A percentile compares a stretch with the other conserved stretches of the same genome.
These are phyloP conservation scores for Aspergillus floridensis DNA, from an alignment of 2,329 filamentous ascomycete species.

Conservation along the genomic window DNA sequence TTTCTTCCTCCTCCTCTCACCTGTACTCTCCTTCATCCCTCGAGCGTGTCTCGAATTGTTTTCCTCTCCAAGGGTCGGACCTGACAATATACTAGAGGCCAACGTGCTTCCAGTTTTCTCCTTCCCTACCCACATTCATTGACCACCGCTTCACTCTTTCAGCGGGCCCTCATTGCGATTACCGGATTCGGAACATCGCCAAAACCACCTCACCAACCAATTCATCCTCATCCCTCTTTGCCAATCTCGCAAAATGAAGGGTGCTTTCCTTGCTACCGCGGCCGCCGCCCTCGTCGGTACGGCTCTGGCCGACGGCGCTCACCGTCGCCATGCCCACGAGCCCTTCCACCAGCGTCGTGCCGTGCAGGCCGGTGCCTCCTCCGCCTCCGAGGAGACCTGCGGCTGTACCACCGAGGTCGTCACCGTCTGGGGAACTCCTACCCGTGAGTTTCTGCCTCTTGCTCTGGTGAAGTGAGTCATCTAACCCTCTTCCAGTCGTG, in stretches of 20 bases:
- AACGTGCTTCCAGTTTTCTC: neutral
- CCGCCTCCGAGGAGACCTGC: constrained; percentile 52
- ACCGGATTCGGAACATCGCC: constrained; percentile 12
- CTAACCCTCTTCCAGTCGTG: constrained; percentile 38
- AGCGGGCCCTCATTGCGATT: constrained; percentile 70
- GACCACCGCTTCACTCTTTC: constrained; percentile 58
- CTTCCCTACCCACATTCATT: constrained; percentile 11
- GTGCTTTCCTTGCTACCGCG: constrained; percentile 62
- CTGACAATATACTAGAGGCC: neutral
- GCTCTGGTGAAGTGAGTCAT: neutral
- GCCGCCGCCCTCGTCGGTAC: constrained; percentile 51
- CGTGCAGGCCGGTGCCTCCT: constrained; percentile 26
- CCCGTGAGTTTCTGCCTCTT: constrained; percentile 48
- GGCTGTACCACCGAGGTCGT: constrained; percentile 73
- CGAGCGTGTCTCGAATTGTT: neutral
- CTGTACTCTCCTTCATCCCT: constrained; percentile 7
- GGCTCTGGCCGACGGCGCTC: constrained; percentile 54
- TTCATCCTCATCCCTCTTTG: constrained; percentile 19
- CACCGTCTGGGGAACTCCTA: constrained; percentile 66
- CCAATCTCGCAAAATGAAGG: constrained; percentile 65
- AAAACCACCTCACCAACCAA: constrained; percentile 24
- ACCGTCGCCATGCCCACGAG: constrained; percentile 54
- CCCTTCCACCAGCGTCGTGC: constrained; percentile 58
- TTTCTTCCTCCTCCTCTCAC: constrained; percentile 10
- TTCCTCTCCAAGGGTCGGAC: constrained; percentile 7